Evolutionary conservation across 192 early-diverging fungal genomes (phyloP), one percentile per base, ranked within the genome.

Genomic region (Umbelopsis sp.): DNA sequence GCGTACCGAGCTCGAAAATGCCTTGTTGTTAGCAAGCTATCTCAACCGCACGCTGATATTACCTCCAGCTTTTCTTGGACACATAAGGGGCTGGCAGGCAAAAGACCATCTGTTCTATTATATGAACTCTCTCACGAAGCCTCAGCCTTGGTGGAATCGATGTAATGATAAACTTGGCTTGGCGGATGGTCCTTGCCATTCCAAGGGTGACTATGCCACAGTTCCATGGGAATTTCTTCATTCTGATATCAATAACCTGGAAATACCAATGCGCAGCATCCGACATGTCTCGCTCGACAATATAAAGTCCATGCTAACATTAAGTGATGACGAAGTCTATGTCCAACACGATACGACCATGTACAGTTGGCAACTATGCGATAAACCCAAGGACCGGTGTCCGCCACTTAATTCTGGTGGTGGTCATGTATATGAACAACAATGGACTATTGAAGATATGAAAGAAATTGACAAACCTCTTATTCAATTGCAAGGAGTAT

Each of bases 11-110:
- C 79, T 88, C 47, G 87, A 80, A n/a, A 88, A 88, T 41, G 85
- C 84, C 0, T 72, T 88, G 26, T 51, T 88, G 8, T 69, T 88
- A 9, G 84, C 87, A 34, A 83, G 74, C 14, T 75, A 83, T 44
- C 73, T 88, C 53, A 85, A 86, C 69, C 85, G 85, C 9, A 88
- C 87, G 8, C 68, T 88, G n/a, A 49, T 88, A 32, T 43, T 87
- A 0, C 85, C 85, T 0, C 87, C 87, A n/a, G 84, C 80, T 14
- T 83, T 84, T 49, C 66, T 88, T 14, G 87, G 87, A 0, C 75
- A 74, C 17, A 76, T 82, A 10, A 74, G 80, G 0, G 82, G 81
- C 16, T 88, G 84, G 84, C 79, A 69, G 20, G 22, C 45, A 20
- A 74, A 74, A 31, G 72, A 78, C 41, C 74, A 74, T 69, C 69